A percentile compares a stretch with the other conserved stretches of the same genome.
These are phyloP conservation scores for Fragaria nilgerrensis DNA, from an alignment of 306 rosid genomes.

Conservation along the genomic window DNA sequence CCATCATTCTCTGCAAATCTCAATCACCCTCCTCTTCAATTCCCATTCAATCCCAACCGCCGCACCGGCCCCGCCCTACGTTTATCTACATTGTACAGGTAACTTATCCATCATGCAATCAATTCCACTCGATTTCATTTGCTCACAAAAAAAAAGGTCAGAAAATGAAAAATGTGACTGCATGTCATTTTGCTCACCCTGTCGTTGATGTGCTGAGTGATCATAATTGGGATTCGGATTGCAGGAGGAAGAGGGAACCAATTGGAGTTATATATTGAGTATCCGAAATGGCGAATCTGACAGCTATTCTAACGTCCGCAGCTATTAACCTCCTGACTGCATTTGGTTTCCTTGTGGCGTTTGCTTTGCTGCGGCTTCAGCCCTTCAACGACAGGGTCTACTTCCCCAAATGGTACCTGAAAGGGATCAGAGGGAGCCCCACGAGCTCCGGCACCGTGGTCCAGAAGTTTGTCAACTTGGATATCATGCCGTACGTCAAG, in stretches of 20 bases:
- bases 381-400: conserved; percentile 84
- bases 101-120: neutral
- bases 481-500: conserved; percentile 47
- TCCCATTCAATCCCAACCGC: neutral
- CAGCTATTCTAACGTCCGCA: conserved; percentile 63
- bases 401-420: conserved; percentile 94
- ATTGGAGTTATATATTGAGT: neutral
- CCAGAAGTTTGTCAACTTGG: conserved; percentile 66
- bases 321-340: conserved; percentile 65
- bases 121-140: neutral
- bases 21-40: neutral
- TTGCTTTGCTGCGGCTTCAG: conserved; percentile 73
- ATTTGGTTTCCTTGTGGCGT: conserved; percentile 60
- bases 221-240: neutral
- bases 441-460: conserved; percentile 33
- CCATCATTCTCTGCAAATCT: neutral
- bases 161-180: neutral
- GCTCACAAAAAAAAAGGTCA: neutral
- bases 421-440: conserved; percentile 83
- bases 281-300: conserved; percentile 58
- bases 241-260: neutral
- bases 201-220: neutral
- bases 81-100: neutral
- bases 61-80: neutral
- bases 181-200: no score